phyloP scores from a whole-genome alignment of 176 grass and related monocot species.

The Juncus inflexus region DNA sequence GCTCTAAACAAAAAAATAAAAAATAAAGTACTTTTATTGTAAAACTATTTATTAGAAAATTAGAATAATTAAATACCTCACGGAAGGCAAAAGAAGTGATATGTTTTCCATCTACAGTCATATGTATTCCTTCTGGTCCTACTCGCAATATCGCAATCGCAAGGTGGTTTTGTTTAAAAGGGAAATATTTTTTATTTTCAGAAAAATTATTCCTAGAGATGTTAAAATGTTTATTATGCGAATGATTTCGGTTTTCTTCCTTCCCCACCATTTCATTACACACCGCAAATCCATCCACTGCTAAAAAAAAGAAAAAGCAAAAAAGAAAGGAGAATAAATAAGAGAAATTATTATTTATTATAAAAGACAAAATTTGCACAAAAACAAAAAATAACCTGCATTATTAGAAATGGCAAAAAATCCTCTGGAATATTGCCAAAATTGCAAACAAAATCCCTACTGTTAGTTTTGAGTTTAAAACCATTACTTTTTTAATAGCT shows the following conservation, averaged over 20 bases:
- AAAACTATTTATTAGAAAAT: background rate
- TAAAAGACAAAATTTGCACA: constrained; percentile 17
- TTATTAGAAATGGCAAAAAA: constrained; percentile 3
- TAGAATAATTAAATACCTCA: constrained; percentile 40
- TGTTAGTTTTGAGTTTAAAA: too few species aligned
- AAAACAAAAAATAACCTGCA: constrained; percentile 8
- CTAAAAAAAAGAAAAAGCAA: constrained; percentile 18
- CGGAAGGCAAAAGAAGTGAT: constrained; percentile 86
- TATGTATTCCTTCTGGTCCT: constrained; percentile 76
- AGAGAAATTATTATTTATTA: constrained; percentile 8
- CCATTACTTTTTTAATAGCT: too few species aligned
- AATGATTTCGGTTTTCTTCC: constrained; percentile 36
- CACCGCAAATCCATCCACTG: constrained; percentile 89
- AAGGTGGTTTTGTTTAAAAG: constrained; percentile 89
- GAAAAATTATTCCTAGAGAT: constrained; percentile 35
- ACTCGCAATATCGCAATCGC: constrained; percentile 82
- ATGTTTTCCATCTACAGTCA: constrained; percentile 98
- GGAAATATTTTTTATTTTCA: constrained; percentile 62
- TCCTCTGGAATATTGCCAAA: too few species aligned
- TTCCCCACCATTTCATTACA: constrained; percentile 76
- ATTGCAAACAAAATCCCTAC: too few species aligned
- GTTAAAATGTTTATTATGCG: constrained; percentile 45
- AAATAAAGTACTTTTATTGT: constrained; percentile 18
- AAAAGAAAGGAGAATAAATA: constrained; percentile 7
- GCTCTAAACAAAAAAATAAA: constrained; percentile 45